Percentiles rank a stretch among this genome's conserved stretches.
These are phyloP conservation scores for Pichia pseudocactophila DNA, from an alignment of 805 yeast species.

Conservation along the genomic window DNA sequence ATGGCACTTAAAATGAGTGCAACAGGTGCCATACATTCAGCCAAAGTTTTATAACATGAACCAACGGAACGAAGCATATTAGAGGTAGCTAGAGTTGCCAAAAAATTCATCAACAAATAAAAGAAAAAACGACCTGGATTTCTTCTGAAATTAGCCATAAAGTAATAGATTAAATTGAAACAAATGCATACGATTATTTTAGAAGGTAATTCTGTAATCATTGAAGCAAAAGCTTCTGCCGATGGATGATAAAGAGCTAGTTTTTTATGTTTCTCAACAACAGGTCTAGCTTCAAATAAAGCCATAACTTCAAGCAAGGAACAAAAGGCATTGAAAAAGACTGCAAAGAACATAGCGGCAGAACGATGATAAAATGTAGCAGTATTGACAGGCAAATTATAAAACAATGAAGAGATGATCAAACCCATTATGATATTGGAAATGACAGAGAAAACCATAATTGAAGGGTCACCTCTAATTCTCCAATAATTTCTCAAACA, in stretches of 20 bases:
- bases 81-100: conserved; percentile 43
- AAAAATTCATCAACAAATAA: conserved; percentile 35
- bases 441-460: conserved; percentile 33
- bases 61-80: conserved; percentile 48
- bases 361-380: conserved; percentile 45
- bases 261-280: conserved; percentile 50
- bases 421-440: conserved; percentile 47
- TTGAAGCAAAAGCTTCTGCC: conserved; percentile 54
- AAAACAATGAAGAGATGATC: conserved; percentile 49
- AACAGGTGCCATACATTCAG: conserved; percentile 54
- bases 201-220: conserved; percentile 50
- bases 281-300: conserved; percentile 45
- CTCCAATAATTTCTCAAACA: conserved; percentile 40
- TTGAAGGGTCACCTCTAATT: conserved; percentile 40
- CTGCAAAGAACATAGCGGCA: conserved; percentile 60
- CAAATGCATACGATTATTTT: conserved; percentile 35
- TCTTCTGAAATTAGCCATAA: conserved; percentile 45
- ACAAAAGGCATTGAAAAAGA: conserved; percentile 53
- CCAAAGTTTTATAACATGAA: conserved; percentile 36
- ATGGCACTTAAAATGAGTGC: conserved; percentile 40
- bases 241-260: conserved; percentile 50
- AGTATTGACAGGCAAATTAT: conserved; percentile 36
- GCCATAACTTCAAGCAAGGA: conserved; percentile 50
- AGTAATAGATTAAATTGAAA: conserved; percentile 44
- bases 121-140: conserved; percentile 47